Evolutionary conservation across 1,284 basidiomycete species (phyloP).

Genomic region (Cryptococcus sp.): DNA sequence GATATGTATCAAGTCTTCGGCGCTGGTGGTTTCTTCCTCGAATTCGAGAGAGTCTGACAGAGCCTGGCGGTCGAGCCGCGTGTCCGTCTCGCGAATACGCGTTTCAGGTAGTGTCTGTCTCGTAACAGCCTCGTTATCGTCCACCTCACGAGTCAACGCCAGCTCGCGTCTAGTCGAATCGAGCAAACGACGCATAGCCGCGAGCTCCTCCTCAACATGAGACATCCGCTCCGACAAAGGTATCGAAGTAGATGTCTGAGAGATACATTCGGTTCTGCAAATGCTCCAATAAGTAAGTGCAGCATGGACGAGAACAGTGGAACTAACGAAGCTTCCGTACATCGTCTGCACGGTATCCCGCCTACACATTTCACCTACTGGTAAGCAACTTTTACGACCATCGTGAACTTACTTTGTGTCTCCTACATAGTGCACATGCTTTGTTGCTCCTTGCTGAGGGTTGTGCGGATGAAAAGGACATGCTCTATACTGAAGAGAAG

Average conservation of each 20-base stretch:
- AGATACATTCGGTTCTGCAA: not conserved
- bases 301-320: not conserved
- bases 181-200: not conserved
- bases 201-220: not conserved
- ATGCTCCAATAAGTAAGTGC: too few species aligned
- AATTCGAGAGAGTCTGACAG: too few species aligned
- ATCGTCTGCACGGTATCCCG: not conserved
- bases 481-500: too few species aligned
- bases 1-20: constrained; percentile 1
- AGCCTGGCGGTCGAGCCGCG: too few species aligned
- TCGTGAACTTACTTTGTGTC: not conserved
- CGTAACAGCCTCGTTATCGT: not conserved
- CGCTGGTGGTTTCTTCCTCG: not conserved
- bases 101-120: not conserved
- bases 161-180: not conserved
- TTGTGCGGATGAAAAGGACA: too few species aligned
- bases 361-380: constrained; percentile 1
- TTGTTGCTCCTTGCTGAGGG: not conserved
- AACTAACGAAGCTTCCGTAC: not conserved
- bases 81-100: not conserved
- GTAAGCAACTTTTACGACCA: not conserved
- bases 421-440: not conserved
- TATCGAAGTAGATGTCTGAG: not conserved
- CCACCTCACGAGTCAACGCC: not conserved
- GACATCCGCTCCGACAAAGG: not conserved